These are phyloP conservation scores for Acacia acuminata DNA, from an alignment of 306 rosid genomes.

Conservation along the genomic window DNA sequence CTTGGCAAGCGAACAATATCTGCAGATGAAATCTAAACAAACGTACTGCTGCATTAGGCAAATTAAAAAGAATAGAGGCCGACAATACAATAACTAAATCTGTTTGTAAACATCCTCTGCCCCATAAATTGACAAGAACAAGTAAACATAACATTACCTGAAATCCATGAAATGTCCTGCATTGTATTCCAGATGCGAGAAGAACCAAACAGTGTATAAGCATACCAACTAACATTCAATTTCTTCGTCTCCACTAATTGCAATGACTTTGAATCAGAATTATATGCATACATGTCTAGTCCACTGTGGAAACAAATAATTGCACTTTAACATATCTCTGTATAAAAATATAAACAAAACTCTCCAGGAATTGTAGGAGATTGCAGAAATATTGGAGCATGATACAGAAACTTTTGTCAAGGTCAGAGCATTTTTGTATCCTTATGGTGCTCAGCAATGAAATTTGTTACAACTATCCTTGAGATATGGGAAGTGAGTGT, in stretches of 20 bases:
- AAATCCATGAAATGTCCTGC: constrained; percentile 94
- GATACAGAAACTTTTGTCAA: constrained; percentile 14
- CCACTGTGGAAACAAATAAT: constrained; percentile 59
- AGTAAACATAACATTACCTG: constrained; percentile 57
- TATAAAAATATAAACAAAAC: constrained; percentile 21
- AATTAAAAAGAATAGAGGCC: constrained; percentile 15
- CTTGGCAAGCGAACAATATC: constrained; percentile 92
- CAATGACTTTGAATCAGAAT: constrained; percentile 63
- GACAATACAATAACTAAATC: constrained; percentile 16
- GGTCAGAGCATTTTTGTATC: constrained; percentile 9
- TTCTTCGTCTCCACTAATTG: constrained; percentile 87
- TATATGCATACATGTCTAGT: constrained; percentile 81
- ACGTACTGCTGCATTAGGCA: constrained; percentile 41
- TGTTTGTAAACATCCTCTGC: constrained; percentile 10
- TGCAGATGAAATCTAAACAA: constrained; percentile 85
- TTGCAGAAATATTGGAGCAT: constrained; percentile 22
- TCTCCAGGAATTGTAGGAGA: neutral
- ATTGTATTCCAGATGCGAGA: constrained; percentile 98
- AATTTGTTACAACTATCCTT: constrained; percentile 3
- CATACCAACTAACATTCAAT: constrained; percentile 84
- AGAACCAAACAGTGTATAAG: constrained; percentile 95
- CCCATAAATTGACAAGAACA: constrained; percentile 17
- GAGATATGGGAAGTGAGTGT: constrained; percentile 16
- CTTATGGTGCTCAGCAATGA: constrained; percentile 20
- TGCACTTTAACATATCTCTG: constrained; percentile 27